phyloP scores from a whole-genome alignment of 768 basidiomycete species.

The Lactarius pseudohatsudake region DNA sequence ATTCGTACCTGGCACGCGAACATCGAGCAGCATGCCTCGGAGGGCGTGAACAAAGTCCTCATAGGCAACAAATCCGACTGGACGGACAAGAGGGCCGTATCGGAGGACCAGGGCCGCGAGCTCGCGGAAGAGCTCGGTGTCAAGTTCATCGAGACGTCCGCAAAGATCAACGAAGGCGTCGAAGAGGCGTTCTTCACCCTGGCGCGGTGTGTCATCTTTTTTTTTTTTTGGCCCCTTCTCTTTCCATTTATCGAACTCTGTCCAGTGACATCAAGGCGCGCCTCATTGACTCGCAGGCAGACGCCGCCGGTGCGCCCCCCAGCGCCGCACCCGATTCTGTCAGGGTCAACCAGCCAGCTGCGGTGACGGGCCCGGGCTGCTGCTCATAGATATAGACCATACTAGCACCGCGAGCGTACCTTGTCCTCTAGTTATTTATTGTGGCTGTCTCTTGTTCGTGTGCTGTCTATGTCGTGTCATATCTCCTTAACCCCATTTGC shows the following conservation, averaged over 20 bases:
- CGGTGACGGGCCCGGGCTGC: constrained; percentile 40
- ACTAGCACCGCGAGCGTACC: background rate
- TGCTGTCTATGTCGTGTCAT: constrained; percentile 14
- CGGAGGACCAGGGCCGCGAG: constrained; percentile 87
- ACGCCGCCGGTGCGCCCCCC: constrained; percentile 44
- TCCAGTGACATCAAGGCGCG: constrained; percentile 94
- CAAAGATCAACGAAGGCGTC: constrained; percentile 95
- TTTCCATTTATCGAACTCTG: background rate
- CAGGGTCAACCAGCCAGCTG: constrained; percentile 60
- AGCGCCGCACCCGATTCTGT: constrained; percentile 54
- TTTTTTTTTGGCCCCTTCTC: background rate
- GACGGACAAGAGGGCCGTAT: constrained; percentile 92
- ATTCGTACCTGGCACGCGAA: constrained; percentile 98
- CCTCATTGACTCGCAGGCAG: constrained; percentile 90
- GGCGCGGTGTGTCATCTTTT: constrained; percentile 64
- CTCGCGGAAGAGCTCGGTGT: constrained; percentile 94
- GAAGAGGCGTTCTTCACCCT: constrained; percentile 99
- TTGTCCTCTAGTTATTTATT: constrained; percentile 17
- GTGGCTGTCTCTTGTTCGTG: constrained; percentile 7
- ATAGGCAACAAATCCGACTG: constrained; percentile 99
- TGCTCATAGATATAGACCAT: constrained; percentile 41
- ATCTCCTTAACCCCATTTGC: constrained; percentile 10
- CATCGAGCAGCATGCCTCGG: constrained; percentile 98
- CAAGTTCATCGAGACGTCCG: constrained; percentile 96
- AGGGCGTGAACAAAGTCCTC: constrained; percentile 98